Evolutionary conservation across 805 yeast species (phyloP).

Genomic region (Lipomyces chichibuensis): DNA sequence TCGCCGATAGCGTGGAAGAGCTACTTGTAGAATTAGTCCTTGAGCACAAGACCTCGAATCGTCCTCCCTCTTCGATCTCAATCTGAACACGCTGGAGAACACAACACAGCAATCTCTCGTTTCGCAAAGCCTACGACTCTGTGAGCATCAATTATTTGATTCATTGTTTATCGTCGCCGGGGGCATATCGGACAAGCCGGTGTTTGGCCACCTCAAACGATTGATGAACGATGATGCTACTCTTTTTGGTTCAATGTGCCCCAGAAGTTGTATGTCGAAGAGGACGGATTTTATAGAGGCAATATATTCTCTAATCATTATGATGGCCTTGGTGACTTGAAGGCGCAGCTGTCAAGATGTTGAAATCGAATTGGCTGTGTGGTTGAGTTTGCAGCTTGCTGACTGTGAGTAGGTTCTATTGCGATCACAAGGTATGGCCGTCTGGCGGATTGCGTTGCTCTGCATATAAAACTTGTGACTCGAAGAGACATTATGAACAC

Average conservation of each 20-base stretch:
- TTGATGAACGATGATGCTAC: background rate
- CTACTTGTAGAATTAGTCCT: too few species aligned
- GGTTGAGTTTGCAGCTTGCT: background rate
- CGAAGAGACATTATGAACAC: too few species aligned
- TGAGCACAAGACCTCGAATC: background rate
- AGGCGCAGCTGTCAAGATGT: background rate
- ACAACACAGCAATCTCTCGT: background rate
- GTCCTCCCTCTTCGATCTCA: conserved; percentile 6
- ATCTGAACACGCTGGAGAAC: background rate
- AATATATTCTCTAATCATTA: background rate
- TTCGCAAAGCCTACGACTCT: conserved; percentile 1
- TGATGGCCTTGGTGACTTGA: conserved; percentile 1
- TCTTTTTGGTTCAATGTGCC: background rate
- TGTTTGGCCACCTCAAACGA: background rate
- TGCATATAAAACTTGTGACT: too few species aligned
- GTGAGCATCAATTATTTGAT: background rate
- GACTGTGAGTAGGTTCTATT: background rate
- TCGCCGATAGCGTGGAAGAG: too few species aligned
- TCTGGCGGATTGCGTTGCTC: too few species aligned
- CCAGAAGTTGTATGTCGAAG: background rate
- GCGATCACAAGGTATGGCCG: background rate
- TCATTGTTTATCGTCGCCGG: conserved; percentile 5
- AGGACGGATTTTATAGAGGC: background rate
- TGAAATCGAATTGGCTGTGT: conserved; percentile 1
- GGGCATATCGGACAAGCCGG: background rate